Base-by-base conservation (phyloP, 805 yeast genomes). In the Zygosaccharomyces kombuchaensis region DNA sequence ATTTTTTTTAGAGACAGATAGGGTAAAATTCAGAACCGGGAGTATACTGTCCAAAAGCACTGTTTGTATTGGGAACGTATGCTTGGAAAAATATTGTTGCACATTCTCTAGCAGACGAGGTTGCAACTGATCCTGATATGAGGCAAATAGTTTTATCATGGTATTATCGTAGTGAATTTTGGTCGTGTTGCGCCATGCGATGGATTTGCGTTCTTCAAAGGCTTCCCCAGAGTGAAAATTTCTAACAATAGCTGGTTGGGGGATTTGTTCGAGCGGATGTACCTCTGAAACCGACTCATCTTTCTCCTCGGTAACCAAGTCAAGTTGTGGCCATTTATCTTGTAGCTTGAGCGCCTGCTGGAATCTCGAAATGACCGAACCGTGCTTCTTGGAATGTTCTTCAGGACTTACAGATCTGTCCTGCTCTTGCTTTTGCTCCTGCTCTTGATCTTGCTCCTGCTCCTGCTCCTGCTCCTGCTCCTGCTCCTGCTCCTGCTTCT, bases 231-330 rank as follows among this genome's bases (percentile, higher is more conserved):
- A 37, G 8, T 26, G 8, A 9, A 26, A 17, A 46, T 69, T 71
- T 6, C 71, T 73, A 1, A 61, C 63, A 9, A 43, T 53, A 27
- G 70, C 80, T 0, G 96, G 96, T 63, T 88, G 96, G 1, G 98
- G 97, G 34, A 91, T 68, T 14, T 96, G 95, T 5, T 76, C 81
- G 34, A 91, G 63, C 36, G 68, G 73, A 56, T 68, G 74, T 16
- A 52, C 47, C 22, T 65, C 70, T 1, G 50, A 49, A 3, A 51
- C 59, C n/a, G 61, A 65, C 4, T 54, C 60, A 6, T 46, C 60
- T 7, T 56, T 26, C 2, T 53, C 55, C 12, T 50, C 55, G 16
- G 27, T 27, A 4, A 32, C 45, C 19, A 53, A 19, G n/a, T 48
- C 51, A 55, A 63, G 56, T 10, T 49, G 38, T 14, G 32, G 17